These are phyloP conservation scores for Lipomyces sp. DNA, from an alignment of 805 yeast genomes.

Conservation along the genomic window DNA sequence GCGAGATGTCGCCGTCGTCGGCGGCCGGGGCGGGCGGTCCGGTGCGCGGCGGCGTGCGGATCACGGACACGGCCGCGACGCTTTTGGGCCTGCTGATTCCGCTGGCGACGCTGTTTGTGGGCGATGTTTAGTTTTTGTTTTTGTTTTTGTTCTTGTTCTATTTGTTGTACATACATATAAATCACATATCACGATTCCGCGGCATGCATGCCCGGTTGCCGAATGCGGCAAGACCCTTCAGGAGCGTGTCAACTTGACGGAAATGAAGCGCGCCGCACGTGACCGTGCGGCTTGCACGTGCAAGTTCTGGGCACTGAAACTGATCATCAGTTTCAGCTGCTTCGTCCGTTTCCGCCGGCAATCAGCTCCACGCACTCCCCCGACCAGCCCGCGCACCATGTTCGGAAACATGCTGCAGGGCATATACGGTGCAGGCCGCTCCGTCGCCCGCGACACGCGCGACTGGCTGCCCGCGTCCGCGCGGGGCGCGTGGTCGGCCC, in stretches of 20 bases:
- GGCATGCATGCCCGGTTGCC: too few relatives aligned
- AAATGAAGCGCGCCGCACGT: too few relatives aligned
- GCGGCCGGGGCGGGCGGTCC: constrained; percentile 1
- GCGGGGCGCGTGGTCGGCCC: constrained; percentile 14
- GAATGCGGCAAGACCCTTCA: too few relatives aligned
- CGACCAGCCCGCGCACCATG: too few relatives aligned
- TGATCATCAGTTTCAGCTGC: too few relatives aligned
- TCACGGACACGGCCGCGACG: constrained; percentile 31
- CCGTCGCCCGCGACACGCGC: constrained; percentile 2
- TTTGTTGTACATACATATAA: neutral
- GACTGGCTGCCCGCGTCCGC: constrained; percentile 22
- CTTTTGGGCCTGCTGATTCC: constrained; percentile 37
- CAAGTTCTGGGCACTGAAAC: too few relatives aligned
- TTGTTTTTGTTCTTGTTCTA: neutral
- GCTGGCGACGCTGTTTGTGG: constrained; percentile 35
- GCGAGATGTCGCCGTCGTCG: too few relatives aligned
- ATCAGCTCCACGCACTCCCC: neutral
- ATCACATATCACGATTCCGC: too few relatives aligned
- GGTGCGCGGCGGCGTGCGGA: neutral
- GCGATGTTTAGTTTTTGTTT: constrained; percentile 26
- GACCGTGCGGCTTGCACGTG: too few relatives aligned
- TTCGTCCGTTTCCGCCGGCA: too few relatives aligned
- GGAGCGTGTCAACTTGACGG: too few relatives aligned
- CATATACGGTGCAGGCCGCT: neutral
- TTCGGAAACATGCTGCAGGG: too few relatives aligned